phyloP scores from a whole-genome alignment of 768 basidiomycete genomes.

The Boletellus ananiceps region DNA sequence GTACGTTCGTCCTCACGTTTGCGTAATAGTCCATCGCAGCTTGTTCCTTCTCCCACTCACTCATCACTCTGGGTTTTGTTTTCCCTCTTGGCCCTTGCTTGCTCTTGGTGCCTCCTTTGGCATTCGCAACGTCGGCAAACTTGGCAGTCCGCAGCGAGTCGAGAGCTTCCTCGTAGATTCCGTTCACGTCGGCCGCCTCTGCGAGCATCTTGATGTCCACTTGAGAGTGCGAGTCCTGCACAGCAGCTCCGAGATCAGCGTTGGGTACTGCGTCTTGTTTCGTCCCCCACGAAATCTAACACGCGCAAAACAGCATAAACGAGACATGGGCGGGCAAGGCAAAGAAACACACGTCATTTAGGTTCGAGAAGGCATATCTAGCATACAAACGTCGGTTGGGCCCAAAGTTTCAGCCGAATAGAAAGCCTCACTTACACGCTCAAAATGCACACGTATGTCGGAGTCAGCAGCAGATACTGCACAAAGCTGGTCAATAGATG shows the following conservation, averaged over 20 bases:
- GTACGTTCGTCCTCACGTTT: slow-evolving; percentile 76
- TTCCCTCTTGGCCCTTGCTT: slow-evolving; percentile 5
- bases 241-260: slow-evolving; percentile 78
- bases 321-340: slow-evolving; percentile 11
- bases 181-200: slow-evolving; percentile 76
- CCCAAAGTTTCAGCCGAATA: not conserved
- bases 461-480: slow-evolving; percentile 84
- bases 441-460: slow-evolving; percentile 72
- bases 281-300: slow-evolving; percentile 91
- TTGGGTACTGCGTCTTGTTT: slow-evolving; percentile 77
- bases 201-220: slow-evolving; percentile 87
- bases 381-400: slow-evolving; percentile 22
- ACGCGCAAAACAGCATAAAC: not conserved
- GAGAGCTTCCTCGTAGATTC: slow-evolving; percentile 80
- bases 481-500: slow-evolving; percentile 90
- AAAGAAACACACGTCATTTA: slow-evolving; percentile 60
- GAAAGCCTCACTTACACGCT: slow-evolving; percentile 44
- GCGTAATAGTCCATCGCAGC: slow-evolving; percentile 85
- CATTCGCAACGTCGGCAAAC: slow-evolving; percentile 27
- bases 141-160: slow-evolving; percentile 62
- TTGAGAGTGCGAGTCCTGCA: slow-evolving; percentile 72
- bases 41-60: slow-evolving; percentile 61
- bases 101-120: slow-evolving; percentile 1
- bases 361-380: slow-evolving; percentile 82
- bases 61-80: slow-evolving; percentile 28